Evolutionary conservation across 768 basidiomycete genomes (phyloP).

Genomic region (Mycena metata): DNA sequence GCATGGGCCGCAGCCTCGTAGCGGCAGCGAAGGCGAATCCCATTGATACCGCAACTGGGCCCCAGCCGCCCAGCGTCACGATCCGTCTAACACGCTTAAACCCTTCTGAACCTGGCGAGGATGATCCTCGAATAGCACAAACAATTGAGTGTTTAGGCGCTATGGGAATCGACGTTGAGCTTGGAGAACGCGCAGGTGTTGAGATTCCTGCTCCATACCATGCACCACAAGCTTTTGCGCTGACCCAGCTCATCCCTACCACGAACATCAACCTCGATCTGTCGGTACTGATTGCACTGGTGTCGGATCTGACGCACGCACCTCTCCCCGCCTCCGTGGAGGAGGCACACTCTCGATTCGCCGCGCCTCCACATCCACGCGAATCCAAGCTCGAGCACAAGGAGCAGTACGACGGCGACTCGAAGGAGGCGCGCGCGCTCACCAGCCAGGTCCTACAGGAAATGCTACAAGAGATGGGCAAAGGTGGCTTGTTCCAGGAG

Average conservation of each 20-base stretch:
- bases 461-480: constrained; percentile 81
- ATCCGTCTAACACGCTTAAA: constrained; percentile 81
- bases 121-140: constrained; percentile 70
- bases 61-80: constrained; percentile 61
- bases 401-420: constrained; percentile 49
- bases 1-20: constrained; percentile 77
- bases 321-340: constrained; percentile 68
- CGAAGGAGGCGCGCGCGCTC: constrained; percentile 78
- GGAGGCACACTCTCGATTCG: constrained; percentile 75
- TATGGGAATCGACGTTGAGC: constrained; percentile 76
- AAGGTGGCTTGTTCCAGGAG: constrained; percentile 70
- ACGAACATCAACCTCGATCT: constrained; percentile 82
- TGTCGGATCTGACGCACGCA: constrained; percentile 86
- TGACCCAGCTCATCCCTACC: constrained; percentile 61
- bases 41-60: constrained; percentile 50
- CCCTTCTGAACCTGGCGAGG: constrained; percentile 49
- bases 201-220: constrained; percentile 40
- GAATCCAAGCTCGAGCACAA: constrained; percentile 63
- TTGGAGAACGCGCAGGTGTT: constrained; percentile 66
- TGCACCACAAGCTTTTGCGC: constrained; percentile 30
- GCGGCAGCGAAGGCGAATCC: constrained; percentile 73
- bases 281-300: constrained; percentile 85
- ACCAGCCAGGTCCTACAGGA: constrained; percentile 77
- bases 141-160: constrained; percentile 69
- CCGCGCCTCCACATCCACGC: constrained; percentile 65